phyloP scores from a whole-genome alignment of 305 asterid genomes.

The Caryopteris hybrid region DNA sequence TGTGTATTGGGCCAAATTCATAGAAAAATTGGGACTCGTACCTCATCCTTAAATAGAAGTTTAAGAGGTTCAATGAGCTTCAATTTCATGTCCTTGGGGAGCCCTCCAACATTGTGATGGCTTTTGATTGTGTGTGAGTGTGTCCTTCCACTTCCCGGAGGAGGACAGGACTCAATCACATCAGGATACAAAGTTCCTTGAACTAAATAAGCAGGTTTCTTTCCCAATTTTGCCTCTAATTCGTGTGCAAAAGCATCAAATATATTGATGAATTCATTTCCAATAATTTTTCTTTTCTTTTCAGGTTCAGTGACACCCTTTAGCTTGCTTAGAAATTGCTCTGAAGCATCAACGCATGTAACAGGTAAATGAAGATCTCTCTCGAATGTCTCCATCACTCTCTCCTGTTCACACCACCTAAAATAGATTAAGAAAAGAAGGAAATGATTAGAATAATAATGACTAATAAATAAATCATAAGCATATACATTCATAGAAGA shows the following conservation, averaged over 20 bases:
- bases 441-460: too few species aligned
- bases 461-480: background rate
- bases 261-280: slow-evolving; percentile 73
- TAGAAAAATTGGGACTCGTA: slow-evolving; percentile 16
- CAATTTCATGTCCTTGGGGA: slow-evolving; percentile 94
- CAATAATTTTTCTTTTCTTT: slow-evolving; percentile 83
- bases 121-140: slow-evolving; percentile 98
- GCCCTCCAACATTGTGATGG: slow-evolving; percentile 97
- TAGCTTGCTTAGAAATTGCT: slow-evolving; percentile 80
- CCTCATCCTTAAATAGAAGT: slow-evolving; percentile 98
- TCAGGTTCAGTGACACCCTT: slow-evolving; percentile 97
- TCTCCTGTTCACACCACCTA: slow-evolving; percentile 77
- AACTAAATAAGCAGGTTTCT: slow-evolving; percentile 64
- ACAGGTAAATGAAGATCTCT: slow-evolving; percentile 90
- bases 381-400: slow-evolving; percentile 87
- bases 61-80: slow-evolving; percentile 96
- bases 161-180: slow-evolving; percentile 96
- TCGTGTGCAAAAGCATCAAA: slow-evolving; percentile 79
- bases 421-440: background rate
- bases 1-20: background rate
- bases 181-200: slow-evolving; percentile 99
- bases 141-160: slow-evolving; percentile 95
- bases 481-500: background rate
- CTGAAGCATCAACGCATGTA: slow-evolving; percentile 81
- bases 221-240: slow-evolving; percentile 66